Evolutionary conservation across 2,329 filamentous ascomycete genomes (phyloP).

Genomic region (Clarireedia paspali): DNA sequence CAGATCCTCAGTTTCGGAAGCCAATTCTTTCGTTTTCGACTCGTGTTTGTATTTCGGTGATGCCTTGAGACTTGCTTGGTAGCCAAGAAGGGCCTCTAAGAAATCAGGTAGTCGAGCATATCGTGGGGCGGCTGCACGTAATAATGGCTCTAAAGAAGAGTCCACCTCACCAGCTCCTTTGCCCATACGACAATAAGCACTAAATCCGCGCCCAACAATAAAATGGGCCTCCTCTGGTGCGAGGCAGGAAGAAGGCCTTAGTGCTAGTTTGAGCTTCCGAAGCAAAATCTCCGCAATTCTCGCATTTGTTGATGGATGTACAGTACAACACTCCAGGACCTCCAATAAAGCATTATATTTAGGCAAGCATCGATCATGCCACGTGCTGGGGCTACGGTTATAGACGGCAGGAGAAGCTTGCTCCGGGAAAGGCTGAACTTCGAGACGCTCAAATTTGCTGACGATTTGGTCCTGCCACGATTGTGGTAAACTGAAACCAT

Average conservation of each 20-base stretch:
- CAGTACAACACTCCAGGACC: conserved; percentile 51
- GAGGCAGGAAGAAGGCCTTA: conserved; percentile 51
- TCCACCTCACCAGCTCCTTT: conserved; percentile 51
- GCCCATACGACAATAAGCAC: conserved; percentile 61
- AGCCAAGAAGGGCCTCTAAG: conserved; percentile 53
- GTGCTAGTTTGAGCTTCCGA: conserved; percentile 56
- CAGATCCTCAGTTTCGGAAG: conserved; percentile 20
- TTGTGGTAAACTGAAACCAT: conserved; percentile 50
- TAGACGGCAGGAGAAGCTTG: conserved; percentile 43
- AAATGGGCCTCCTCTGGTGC: conserved; percentile 61
- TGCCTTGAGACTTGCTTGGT: conserved; percentile 34
- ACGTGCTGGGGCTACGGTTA: conserved; percentile 53
- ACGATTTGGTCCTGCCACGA: conserved; percentile 69
- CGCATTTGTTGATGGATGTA: conserved; percentile 59
- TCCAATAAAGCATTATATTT: conserved; percentile 61
- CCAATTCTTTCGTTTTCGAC: conserved; percentile 7
- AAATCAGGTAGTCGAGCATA: conserved; percentile 62
- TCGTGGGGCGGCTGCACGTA: conserved; percentile 57
- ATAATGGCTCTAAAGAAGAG: conserved; percentile 51
- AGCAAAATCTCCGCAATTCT: conserved; percentile 59
- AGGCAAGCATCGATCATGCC: conserved; percentile 55
- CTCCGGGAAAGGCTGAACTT: conserved; percentile 57
- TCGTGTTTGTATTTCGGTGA: conserved; percentile 5
- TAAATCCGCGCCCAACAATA: conserved; percentile 67
- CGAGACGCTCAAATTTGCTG: conserved; percentile 58